A percentile compares a stretch with the other conserved stretches of the same genome.
These are phyloP conservation scores for Brassica hybrid DNA, from an alignment of 441 rosid species.

Conservation along the genomic window DNA sequence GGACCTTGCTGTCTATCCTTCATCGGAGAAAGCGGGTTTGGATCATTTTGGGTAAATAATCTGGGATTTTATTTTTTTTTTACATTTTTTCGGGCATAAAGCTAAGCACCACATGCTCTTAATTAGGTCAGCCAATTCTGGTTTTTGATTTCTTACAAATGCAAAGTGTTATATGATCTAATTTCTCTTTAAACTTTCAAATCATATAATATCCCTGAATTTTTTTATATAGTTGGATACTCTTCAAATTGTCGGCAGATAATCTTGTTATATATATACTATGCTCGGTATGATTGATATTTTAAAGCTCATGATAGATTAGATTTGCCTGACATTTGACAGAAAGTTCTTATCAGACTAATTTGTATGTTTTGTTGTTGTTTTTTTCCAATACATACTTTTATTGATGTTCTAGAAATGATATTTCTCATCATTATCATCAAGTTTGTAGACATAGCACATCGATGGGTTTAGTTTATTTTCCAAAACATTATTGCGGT, in stretches of 20 bases:
- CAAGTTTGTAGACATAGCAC: slow-evolving; percentile 6
- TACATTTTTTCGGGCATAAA: slow-evolving; percentile 6
- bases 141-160: neutral
- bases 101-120: slow-evolving; percentile 1
- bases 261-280: neutral
- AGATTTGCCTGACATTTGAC: neutral
- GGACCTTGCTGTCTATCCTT: slow-evolving; percentile 10
- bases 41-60: slow-evolving; percentile 12
- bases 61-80: neutral
- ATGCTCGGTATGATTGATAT: neutral
- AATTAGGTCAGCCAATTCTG: neutral
- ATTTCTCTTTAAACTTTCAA: neutral
- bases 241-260: neutral
- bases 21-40: neutral
- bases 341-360: neutral
- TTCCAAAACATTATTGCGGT: neutral
- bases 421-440: slow-evolving; percentile 10
- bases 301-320: slow-evolving; percentile 1
- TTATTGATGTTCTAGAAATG: neutral
- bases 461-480: neutral
- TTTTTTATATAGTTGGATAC: neutral
- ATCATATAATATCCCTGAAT: neutral
- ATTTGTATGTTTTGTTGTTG: neutral
- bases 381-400: neutral
- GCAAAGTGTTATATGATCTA: neutral